phyloP scores from a whole-genome alignment of 306 rosid species.

The Clitoria ternatea region DNA sequence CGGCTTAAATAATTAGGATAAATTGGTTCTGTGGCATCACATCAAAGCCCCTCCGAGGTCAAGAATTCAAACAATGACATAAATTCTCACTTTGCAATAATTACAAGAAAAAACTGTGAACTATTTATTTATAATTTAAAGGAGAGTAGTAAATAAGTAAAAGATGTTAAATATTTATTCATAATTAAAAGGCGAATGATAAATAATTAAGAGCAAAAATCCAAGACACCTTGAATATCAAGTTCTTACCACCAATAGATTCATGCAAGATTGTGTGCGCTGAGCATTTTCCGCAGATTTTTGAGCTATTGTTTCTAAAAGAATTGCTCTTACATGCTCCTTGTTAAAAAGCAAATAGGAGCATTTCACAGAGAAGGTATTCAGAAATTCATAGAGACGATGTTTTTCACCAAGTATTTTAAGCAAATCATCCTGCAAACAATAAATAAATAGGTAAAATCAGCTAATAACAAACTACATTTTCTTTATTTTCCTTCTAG shows the following conservation, averaged over 20 bases:
- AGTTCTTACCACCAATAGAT: slow-evolving; percentile 79
- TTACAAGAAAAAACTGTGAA: neutral
- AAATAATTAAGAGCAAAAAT: neutral
- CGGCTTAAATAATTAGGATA: neutral
- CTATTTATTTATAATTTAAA: neutral
- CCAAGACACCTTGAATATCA: slow-evolving; percentile 17
- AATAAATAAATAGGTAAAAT: neutral
- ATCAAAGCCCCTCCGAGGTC: slow-evolving; percentile 3
- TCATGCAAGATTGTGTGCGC: slow-evolving; percentile 56
- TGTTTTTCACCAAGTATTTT: slow-evolving; percentile 89
- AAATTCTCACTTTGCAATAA: neutral
- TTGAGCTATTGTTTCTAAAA: slow-evolving; percentile 53
- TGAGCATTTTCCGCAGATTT: slow-evolving; percentile 53
- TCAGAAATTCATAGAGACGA: slow-evolving; percentile 74
- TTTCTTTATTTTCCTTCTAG: slow-evolving; percentile 4
- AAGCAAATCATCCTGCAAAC: slow-evolving; percentile 77
- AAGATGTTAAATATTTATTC: neutral
- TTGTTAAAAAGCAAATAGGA: slow-evolving; percentile 88
- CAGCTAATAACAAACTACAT: slow-evolving; percentile 20
- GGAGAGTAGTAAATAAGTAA: neutral
- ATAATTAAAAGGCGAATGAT: neutral
- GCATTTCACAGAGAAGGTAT: slow-evolving; percentile 70
- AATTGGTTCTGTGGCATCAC: neutral
- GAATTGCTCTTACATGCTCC: slow-evolving; percentile 82
- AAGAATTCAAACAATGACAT: neutral